These are phyloP conservation scores for Tetragonia tetragonoides DNA, from an alignment of 148 eudicot species.

Conservation along the genomic window DNA sequence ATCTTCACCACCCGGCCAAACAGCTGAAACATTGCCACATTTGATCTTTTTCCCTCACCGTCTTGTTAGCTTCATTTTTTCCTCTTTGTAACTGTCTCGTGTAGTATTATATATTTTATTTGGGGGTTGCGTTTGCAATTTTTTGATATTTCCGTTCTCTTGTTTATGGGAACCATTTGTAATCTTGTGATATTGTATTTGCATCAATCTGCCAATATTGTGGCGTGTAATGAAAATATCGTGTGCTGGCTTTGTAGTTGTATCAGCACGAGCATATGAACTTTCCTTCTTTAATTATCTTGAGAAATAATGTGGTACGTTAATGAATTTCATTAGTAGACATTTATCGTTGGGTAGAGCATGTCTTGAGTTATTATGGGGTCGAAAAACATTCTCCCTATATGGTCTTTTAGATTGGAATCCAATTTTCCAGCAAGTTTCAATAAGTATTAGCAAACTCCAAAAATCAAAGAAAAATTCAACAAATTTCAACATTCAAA, in stretches of 20 bases:
- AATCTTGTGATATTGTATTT: slow-evolving; percentile 17
- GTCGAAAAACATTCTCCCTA: no score
- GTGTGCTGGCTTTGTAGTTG: slow-evolving; percentile 28
- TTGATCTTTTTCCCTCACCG: background rate
- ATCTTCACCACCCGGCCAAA: background rate
- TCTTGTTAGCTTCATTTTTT: background rate
- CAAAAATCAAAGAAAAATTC: no score
- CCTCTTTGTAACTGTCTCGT: slow-evolving; percentile 12
- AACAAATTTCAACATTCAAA: no score
- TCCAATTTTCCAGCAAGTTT: no score
- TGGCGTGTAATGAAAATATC: slow-evolving; percentile 32
- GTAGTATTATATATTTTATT: slow-evolving; percentile 11
- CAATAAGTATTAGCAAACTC: no score
- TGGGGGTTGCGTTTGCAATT: slow-evolving; percentile 22
- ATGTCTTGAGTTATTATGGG: no score
- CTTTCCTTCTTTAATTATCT: slow-evolving; percentile 9
- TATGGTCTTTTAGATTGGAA: no score
- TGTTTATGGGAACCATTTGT: slow-evolving; percentile 12
- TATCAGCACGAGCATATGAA: slow-evolving; percentile 23
- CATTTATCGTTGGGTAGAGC: background rate
- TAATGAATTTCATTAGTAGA: background rate
- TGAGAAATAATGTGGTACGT: background rate
- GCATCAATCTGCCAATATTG: slow-evolving; percentile 23
- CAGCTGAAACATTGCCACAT: background rate
- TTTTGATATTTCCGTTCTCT: slow-evolving; percentile 21